Base-by-base conservation (phyloP, 148 eudicot species). In the Vaccinium darrowii region DNA sequence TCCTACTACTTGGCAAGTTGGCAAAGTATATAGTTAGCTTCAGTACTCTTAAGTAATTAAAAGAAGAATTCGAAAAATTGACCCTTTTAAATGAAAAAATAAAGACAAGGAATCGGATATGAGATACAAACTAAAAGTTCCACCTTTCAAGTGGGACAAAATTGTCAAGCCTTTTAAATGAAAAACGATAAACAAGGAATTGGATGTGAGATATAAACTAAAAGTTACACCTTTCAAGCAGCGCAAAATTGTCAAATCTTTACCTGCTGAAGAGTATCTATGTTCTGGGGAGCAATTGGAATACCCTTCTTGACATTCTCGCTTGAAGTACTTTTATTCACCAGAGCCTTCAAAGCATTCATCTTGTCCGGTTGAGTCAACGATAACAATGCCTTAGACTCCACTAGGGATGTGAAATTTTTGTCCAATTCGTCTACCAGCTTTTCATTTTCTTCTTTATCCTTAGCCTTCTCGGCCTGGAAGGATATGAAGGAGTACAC, bases 381-480 rank as follows among this genome's bases (percentile, higher is more conserved):
- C 51, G 96, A 88, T 30, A 92, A 85, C 86, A 96, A 85, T 9
- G 95, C 94, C 78, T 89, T 84, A 53, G 98, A 94, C 84, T 95
- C 91, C 81, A 91, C 94, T 83, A 95, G 65, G 33, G 98, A 92
- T 82, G 92, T 85, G 80, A 95, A 97, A 62, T 94, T 90, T 79
- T 92, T 92, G 90, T 97, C 98, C 92, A 97, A 84, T 77, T 97
- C 89, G 4, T 93, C 95, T 81, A 90, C 84, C 81, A 92, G 80
- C 86, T 92, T 83, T 78, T 89, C 95, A 87, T 90, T 94, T 91
- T 97, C 98, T 92, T 97, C 98, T 84, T 95, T 97, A 18, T 94
- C 98, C 89, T 88, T 93, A 49, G 94, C 96, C 86, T 90, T 94
- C 89, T 93, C 88, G 63, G 96, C 98, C 99, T 96, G 89, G 81